Evolutionary conservation across 2,329 filamentous ascomycete genomes (phyloP).

Genomic region (Hypoxylon sp.): DNA sequence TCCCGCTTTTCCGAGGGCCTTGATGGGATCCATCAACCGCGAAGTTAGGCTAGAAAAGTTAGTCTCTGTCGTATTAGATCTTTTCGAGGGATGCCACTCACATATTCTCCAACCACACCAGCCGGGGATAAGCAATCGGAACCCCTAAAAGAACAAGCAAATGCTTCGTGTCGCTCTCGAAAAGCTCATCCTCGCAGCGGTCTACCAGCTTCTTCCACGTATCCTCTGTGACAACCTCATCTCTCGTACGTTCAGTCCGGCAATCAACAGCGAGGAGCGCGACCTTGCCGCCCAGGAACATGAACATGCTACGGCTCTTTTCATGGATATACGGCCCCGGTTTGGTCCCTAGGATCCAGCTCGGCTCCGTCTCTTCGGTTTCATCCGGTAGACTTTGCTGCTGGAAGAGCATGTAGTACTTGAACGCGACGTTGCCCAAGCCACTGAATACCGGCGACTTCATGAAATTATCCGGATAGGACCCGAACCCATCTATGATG

Average conservation of each 20-base stretch:
- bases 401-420: slow-evolving; percentile 99
- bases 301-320: slow-evolving; percentile 85
- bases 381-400: slow-evolving; percentile 90
- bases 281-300: slow-evolving; percentile 83
- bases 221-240: slow-evolving; percentile 83
- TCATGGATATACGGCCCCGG: slow-evolving; percentile 94
- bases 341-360: slow-evolving; percentile 85
- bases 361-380: slow-evolving; percentile 86
- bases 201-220: slow-evolving; percentile 92
- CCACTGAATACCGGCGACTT: slow-evolving; percentile 89
- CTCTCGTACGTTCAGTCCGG: slow-evolving; percentile 88
- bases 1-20: slow-evolving; percentile 86
- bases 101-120: slow-evolving; percentile 81
- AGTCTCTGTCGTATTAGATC: slow-evolving; percentile 45
- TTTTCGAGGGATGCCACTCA: slow-evolving; percentile 57
- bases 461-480: slow-evolving; percentile 94
- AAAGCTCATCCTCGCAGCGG: slow-evolving; percentile 84
- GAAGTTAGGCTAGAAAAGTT: slow-evolving; percentile 78
- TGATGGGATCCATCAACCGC: slow-evolving; percentile 87
- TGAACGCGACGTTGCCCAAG: slow-evolving; percentile 91
- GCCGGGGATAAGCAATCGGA: slow-evolving; percentile 83
- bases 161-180: slow-evolving; percentile 88
- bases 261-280: slow-evolving; percentile 91
- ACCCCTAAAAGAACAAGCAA: slow-evolving; percentile 89
- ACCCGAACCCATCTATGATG: slow-evolving; percentile 92